Conservation (phyloP, 768 basidiomycete genomes). For the Filobasidium wieringae region DNA sequence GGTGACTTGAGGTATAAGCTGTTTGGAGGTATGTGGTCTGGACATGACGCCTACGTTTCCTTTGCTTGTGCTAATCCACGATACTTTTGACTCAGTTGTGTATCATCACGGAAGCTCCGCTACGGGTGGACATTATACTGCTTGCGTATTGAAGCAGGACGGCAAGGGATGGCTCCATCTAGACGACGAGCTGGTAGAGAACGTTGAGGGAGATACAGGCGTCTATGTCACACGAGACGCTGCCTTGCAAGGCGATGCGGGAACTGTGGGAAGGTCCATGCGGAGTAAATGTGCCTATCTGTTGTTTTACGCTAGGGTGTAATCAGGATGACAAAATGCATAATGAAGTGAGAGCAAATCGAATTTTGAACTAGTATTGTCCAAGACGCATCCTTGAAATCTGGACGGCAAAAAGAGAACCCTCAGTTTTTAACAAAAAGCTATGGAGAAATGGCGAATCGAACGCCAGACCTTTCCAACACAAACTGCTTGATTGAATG, state of each 20-base stretch:
- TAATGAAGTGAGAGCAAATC: too few species aligned
- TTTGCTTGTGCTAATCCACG: background rate
- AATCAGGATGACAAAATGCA: background rate
- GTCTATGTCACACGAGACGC: constrained; percentile 52
- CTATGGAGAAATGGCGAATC: constrained; percentile 1
- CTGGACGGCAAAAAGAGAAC: too few species aligned
- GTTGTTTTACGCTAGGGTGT: constrained; percentile 64
- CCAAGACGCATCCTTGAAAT: too few species aligned
- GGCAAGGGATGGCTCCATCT: constrained; percentile 75
- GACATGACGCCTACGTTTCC: background rate
- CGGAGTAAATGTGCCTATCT: constrained; percentile 71
- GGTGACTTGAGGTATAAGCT: constrained; percentile 58
- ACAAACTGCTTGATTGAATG: background rate
- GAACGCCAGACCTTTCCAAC: constrained; percentile 2
- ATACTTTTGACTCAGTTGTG: constrained; percentile 46
- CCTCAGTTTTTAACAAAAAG: too few species aligned
- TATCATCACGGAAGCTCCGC: constrained; percentile 91
- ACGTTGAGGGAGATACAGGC: constrained; percentile 45
- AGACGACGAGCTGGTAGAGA: constrained; percentile 78
- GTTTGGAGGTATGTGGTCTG: constrained; percentile 70
- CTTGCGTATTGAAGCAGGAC: constrained; percentile 62
- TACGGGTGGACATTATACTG: constrained; percentile 87
- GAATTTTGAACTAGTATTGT: too few species aligned
- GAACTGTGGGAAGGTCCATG: constrained; percentile 40
- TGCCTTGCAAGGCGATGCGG: constrained; percentile 43